Conservation (phyloP, 108 stramenopile species). For the Conticribra weissflogii region DNA sequence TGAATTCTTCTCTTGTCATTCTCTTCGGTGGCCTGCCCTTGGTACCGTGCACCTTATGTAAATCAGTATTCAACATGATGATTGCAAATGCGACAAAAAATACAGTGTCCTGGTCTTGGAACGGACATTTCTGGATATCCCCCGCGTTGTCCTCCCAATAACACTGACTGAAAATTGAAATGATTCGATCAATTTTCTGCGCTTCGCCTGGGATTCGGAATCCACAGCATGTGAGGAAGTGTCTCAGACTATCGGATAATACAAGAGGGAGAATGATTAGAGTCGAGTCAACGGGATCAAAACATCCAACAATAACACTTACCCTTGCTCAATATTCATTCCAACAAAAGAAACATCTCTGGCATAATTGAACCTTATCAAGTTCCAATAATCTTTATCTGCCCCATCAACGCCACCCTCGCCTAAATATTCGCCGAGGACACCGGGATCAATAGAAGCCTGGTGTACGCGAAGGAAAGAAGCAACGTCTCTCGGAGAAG, state of each 20-base stretch:
- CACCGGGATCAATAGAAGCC: conserved; percentile 68
- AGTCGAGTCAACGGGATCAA: background rate
- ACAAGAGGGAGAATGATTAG: conserved; percentile 8
- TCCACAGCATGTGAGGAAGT: conserved; percentile 89
- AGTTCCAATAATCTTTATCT: conserved; percentile 89
- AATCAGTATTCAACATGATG: conserved; percentile 98
- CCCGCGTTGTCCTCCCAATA: conserved; percentile 97
- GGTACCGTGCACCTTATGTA: conserved; percentile 74
- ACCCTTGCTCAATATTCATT: conserved; percentile 92
- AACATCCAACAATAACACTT: conserved; percentile 28
- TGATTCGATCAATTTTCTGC: conserved; percentile 92
- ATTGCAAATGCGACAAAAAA: conserved; percentile 93
- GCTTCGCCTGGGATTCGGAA: conserved; percentile 97
- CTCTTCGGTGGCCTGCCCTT: conserved; percentile 62
- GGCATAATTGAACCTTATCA: conserved; percentile 84
- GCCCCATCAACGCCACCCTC: conserved; percentile 72
- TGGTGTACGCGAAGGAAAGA: conserved; percentile 89
- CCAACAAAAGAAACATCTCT: conserved; percentile 94
- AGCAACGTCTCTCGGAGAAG: conserved; percentile 90
- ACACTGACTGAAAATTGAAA: conserved; percentile 90
- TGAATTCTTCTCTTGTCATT: conserved; percentile 92
- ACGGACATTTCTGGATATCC: conserved; percentile 74
- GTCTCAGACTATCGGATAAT: conserved; percentile 62
- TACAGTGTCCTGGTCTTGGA: conserved; percentile 90
- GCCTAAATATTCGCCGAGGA: conserved; percentile 92